Evolutionary conservation across 768 basidiomycete species (phyloP), one percentile per base, ranked within the genome.

Genomic region (Dioszegia hungarica): DNA sequence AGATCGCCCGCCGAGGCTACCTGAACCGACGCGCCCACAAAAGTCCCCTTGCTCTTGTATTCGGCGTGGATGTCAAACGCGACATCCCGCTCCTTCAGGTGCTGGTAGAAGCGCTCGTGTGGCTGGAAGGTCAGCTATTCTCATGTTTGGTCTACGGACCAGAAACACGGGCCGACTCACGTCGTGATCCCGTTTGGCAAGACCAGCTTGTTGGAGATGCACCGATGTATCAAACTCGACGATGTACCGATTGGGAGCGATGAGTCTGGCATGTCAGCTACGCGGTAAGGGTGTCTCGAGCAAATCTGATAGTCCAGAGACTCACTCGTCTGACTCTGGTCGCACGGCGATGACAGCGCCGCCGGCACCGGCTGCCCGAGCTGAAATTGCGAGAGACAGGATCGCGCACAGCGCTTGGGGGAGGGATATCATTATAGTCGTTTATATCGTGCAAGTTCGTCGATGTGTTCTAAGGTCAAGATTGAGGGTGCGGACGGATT

Each of bases 11-110:
- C 39, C 3, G 56, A 63, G 6, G 75, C 67, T 31, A 86, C 64
- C 19, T 79, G 80, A 43, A 86, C 62, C 38, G 82, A 78, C 27
- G 82, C 85, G 4, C 86, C 86, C 27, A 83, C 76, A 64, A 87
- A 85, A 11, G 86, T 58, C 0, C 77, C 74, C 49, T 51, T 51
- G 0, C 79, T 64, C 54, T 84, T 78, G 75, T 79, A 87, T 50
- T 73, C 67, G 33, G 62, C 60, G 34, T 61, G 52, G 24, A 77
- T 66, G 24, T 56, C 51, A 63, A 68, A 76, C 0, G 45, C 15
- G 2, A 72, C 60, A 15, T 56, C 66, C 29, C 72, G 59, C 2
- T 52, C 68, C 11, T 62, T 52, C 33, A 76, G 60, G n/a, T 70
- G 58, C 10, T 70, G 70, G 63, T 86, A 85, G 22, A 86, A 69